Conservation (phyloP, 208 protist species). For the Wallacemonas sp. region DNA sequence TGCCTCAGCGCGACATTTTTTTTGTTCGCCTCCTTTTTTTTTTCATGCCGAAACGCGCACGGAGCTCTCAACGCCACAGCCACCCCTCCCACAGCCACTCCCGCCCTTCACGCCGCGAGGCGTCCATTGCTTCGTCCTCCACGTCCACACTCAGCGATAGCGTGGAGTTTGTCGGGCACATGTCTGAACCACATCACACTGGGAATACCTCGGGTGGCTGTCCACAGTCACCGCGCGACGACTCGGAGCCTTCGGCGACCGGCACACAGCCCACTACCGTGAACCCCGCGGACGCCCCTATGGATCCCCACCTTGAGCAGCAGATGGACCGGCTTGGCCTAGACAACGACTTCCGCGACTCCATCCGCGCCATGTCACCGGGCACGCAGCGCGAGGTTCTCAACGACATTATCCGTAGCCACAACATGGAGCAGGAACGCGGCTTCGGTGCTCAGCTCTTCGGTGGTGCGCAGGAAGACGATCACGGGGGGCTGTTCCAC, state of each 20-base stretch:
- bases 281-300: not conserved
- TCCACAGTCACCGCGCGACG: not conserved
- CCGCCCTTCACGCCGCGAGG: slow-evolving; percentile 13
- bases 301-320: slow-evolving; percentile 45
- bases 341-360: slow-evolving; percentile 67
- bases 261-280: not conserved
- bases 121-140: not conserved
- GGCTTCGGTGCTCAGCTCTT: not conserved
- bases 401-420: slow-evolving; percentile 70
- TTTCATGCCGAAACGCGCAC: not conserved
- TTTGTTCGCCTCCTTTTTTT: slow-evolving; percentile 10
- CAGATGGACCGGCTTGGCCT: slow-evolving; percentile 47
- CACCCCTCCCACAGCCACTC: not conserved
- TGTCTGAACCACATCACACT: slow-evolving; percentile 4
- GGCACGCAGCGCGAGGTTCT: slow-evolving; percentile 65
- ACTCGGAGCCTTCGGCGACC: not conserved
- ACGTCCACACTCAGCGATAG: not conserved
- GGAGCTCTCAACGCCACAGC: not conserved
- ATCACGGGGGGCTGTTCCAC: no score
- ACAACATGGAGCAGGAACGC: slow-evolving; percentile 7
- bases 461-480: not conserved
- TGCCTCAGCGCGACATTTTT: not conserved
- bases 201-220: not conserved
- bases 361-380: slow-evolving; percentile 68
- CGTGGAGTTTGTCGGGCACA: not conserved